Evolutionary conservation across 495 filamentous ascomycete species (phyloP), one percentile per base, ranked within the genome.

Genomic region (Xylaria curta): DNA sequence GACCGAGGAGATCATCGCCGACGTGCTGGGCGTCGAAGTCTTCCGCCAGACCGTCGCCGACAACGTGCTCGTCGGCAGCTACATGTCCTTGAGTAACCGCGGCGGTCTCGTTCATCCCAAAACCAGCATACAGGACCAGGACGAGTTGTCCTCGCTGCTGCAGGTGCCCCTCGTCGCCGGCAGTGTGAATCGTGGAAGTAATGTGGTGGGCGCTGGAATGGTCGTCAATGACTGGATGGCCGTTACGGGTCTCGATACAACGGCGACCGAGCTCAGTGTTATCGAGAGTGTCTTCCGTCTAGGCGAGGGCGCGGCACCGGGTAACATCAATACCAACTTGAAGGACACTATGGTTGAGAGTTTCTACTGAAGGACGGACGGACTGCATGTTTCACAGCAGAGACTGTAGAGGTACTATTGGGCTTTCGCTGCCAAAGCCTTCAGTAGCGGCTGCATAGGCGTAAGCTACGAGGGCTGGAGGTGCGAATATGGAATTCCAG

Each of bases 181-280:
- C 40, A 92, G 89, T 76, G 91, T 99, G 26, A 99, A 99, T 82
- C 89, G 96, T 69, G 97, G 96, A 44, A 92, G 89, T 72, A 89
- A 93, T 53, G 94, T 98, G n/a, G 94, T 99, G 40, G 96, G 96
- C 31, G 96, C 96, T 13, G 96, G 96, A 31, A 97, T 98, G 93
- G 96, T 99, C 12, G 96, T 99, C 68, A 99, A 99, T 79, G 96
- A 99, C 85, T 98, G 96, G 96, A 88, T 98, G 82, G 97, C 96
- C 10, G 93, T 99, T n/a, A 97, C 94, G 3, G 94, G 96, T 12
- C 83, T 98, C 58, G 97, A 98, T 79, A 99, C 96, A 17, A 99
- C 96, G 31, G 96, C 96, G 13, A 97, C 96, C 8, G 96, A 99
- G 84, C 83, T 99, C 78, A 97, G 93, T 76, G 96, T 99, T 72